A percentile compares a stretch with the other conserved stretches of the same genome.
Conservation (phyloP, 805 yeast genomes). For the Ogataea philodendri region DNA sequence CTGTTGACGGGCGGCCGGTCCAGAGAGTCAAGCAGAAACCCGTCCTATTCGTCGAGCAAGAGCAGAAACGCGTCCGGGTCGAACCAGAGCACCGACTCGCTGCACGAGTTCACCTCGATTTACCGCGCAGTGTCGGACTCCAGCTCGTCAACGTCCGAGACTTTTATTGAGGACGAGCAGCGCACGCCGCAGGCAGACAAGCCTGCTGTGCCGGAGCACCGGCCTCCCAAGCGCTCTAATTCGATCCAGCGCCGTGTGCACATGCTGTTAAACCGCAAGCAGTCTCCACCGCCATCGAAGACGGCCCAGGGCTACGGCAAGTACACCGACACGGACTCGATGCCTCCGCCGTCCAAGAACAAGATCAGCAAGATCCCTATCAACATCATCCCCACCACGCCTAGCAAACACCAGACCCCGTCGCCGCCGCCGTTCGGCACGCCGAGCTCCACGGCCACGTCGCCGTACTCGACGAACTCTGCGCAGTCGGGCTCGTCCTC, state of each 20-base stretch:
- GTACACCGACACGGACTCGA: slow-evolving; percentile 46
- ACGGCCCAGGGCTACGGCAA: slow-evolving; percentile 84
- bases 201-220: slow-evolving; percentile 22
- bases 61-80: slow-evolving; percentile 21
- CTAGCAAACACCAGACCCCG: slow-evolving; percentile 12
- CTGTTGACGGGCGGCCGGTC: slow-evolving; percentile 36
- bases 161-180: slow-evolving; percentile 16
- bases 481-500: slow-evolving; percentile 14
- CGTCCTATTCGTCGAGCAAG: slow-evolving; percentile 20
- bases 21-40: slow-evolving; percentile 23
- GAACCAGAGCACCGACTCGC: slow-evolving; percentile 24
- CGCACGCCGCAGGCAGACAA: slow-evolving; percentile 3
- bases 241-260: slow-evolving; percentile 58
- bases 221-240: slow-evolving; percentile 32
- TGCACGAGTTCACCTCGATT: slow-evolving; percentile 21
- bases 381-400: slow-evolving; percentile 16
- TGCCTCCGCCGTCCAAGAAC: slow-evolving; percentile 22
- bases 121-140: slow-evolving; percentile 11
- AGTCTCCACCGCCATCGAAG: slow-evolving; percentile 47
- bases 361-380: slow-evolving; percentile 22
- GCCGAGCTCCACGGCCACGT: slow-evolving; percentile 16
- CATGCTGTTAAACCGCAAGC: slow-evolving; percentile 42
- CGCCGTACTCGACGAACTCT: slow-evolving; percentile 14
- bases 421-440: slow-evolving; percentile 25
- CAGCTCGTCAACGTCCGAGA: slow-evolving; percentile 14